A percentile compares a stretch with the other conserved stretches of the same genome.
phyloP scores from a whole-genome alignment of 164 flowering plant genomes.

The Tetrastigma voinierianum region DNA sequence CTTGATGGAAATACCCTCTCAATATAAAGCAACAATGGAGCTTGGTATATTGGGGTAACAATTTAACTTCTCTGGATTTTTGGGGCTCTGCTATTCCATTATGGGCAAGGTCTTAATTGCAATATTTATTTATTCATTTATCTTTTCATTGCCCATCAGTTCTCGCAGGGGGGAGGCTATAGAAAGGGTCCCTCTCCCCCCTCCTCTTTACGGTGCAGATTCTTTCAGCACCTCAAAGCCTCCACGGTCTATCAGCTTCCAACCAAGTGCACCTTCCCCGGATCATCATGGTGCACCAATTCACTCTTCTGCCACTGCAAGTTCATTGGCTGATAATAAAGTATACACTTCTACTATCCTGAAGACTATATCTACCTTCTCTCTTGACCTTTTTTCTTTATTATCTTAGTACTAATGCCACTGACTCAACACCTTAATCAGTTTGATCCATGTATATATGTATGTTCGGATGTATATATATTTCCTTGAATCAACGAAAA shows the following conservation, averaged over 20 bases:
- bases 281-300: conserved; percentile 3
- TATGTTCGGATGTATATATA: too few species aligned
- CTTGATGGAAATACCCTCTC: conserved; percentile 82
- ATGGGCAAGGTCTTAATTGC: background rate
- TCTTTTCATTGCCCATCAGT: conserved; percentile 19
- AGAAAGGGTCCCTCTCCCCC: conserved; percentile 58
- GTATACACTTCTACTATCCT: conserved; percentile 18
- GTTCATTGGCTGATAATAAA: conserved; percentile 38
- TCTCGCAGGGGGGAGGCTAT: conserved; percentile 36
- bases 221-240: conserved; percentile 30
- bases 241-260: conserved; percentile 32
- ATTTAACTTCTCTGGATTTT: background rate
- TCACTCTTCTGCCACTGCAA: conserved; percentile 24
- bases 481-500: background rate
- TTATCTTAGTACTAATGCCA: background rate
- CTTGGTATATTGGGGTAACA: conserved; percentile 57
- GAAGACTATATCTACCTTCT: background rate
- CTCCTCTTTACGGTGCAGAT: conserved; percentile 42
- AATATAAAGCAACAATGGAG: conserved; percentile 74
- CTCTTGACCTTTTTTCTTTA: background rate
- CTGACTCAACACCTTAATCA: background rate
- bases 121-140: background rate
- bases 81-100: background rate
- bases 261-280: conserved; percentile 40
- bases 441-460: too few species aligned